Base-by-base conservation (phyloP, 139 green algal genomes). In the Ulvella scutata region DNA sequence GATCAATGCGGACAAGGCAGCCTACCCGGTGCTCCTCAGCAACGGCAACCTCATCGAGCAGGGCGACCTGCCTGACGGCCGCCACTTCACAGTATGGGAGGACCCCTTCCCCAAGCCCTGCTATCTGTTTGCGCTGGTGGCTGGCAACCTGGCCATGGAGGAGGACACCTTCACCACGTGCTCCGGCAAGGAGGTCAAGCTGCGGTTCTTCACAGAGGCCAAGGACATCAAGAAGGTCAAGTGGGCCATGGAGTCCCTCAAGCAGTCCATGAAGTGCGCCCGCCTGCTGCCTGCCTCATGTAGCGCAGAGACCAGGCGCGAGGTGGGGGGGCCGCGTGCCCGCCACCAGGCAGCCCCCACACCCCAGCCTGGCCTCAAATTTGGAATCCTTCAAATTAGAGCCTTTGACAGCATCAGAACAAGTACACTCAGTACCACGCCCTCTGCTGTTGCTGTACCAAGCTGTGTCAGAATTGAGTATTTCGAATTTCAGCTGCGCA, bases 61-160 rank as follows among this genome's bases (percentile, higher is more conserved):
- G 17, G 93, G 93, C 1, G 79, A 93, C n/a, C 75, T 97, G 62
- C 75, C 79, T 13, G 83, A 79, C 26, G 88, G 84, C 62, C 83
- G 87, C 73, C 89, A 94, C 78, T 94, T 84, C 74, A 80, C 86
- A 3, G 77, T 93, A 73, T 91, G 81, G 82, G 77, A 88, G 79
- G 95, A 99, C 85, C 95, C 95, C 13, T 98, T 88, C 79, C 77
- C 75, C 37, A 99, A 99, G 88, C 95, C 95, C 13, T 96, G 85
- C 84, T 99, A 99, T 84, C 88, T 99, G 62, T 99, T 99, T 86
- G 95, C 95, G 2, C 85, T 99, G 60, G 94, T 99, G 31, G 95
- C 95, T 1, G 95, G 95, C 31, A 82, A 94, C 79, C 84, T 98
- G 43, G 81, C 78, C 3, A 80, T 89, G 77, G 87, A 90, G 43